Percentiles rank a stretch among this genome's conserved stretches.
phyloP scores from a whole-genome alignment of 164 flowering plant genomes.

The Magnolia sinica region DNA sequence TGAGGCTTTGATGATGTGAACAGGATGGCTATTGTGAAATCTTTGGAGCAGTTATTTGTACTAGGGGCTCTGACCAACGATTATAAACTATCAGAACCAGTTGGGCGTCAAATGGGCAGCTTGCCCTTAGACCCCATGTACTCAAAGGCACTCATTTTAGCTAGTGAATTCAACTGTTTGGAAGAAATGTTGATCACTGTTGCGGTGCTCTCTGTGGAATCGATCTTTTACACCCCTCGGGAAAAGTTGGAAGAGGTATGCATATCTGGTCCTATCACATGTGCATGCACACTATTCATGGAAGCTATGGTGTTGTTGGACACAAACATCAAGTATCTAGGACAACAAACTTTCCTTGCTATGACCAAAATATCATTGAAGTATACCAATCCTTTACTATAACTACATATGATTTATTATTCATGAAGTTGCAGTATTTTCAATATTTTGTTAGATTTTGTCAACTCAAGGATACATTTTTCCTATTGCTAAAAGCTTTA shows the following conservation, averaged over 20 bases:
- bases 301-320: background rate
- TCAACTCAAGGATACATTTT: no score
- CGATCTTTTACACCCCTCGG: conserved; percentile 76
- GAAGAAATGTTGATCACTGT: conserved; percentile 93
- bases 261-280: background rate
- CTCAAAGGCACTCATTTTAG: conserved; percentile 80
- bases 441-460: background rate
- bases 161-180: conserved; percentile 77
- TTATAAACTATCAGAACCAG: conserved; percentile 74
- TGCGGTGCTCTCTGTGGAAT: conserved; percentile 92
- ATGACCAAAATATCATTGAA: background rate
- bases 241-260: conserved; percentile 81
- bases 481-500: background rate
- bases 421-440: background rate
- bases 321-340: background rate
- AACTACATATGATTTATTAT: background rate
- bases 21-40: conserved; percentile 77
- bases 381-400: background rate
- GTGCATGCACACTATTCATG: background rate
- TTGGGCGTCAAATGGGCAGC: conserved; percentile 85
- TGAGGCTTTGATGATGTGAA: conserved; percentile 8
- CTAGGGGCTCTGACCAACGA: conserved; percentile 88
- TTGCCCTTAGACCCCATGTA: conserved; percentile 85
- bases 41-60: conserved; percentile 76
- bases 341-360: background rate